Base-by-base conservation (phyloP, 768 basidiomycete genomes). In the Sarcodon sp. region DNA sequence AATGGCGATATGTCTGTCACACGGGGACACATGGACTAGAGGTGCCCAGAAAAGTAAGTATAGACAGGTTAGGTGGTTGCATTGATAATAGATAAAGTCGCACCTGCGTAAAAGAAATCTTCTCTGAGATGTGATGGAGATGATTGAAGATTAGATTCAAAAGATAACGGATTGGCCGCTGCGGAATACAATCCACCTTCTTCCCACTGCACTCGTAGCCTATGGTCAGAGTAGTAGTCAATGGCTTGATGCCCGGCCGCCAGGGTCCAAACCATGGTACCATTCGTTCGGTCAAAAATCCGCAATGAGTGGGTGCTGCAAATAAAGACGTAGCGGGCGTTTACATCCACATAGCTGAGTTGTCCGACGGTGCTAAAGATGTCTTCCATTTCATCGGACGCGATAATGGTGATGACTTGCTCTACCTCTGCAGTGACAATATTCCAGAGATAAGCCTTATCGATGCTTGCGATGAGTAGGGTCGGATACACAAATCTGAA, bases 401-500 rank as follows among this genome's bases (percentile, higher is more conserved):
- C 6, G 3, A 68, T 66, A 32, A 66, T 60, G 3, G 64, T 51
- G 33, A 84, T 67, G 6, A 67, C 69, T 57, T 80, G 73, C 1
- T 75, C 57, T 11, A 78, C 53, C 16, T 61, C 52, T 0, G 72
- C 75, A 0, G 73, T 70, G 2, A 69, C 68, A 18, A 87, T 65
- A 53, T 89, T 76, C 72, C 76, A 87, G 2, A 87, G 49, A 51
- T 71, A 83, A 0, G 77, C 77, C 34, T 59, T 60, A 13, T 63
- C 57, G 12, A 51, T 31, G 1, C 70, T 66, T 0, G 72, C 71
- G 3, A 76, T 73, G 2, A 83, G 62, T 6, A 89, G 64, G 9
- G 70, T 75, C 1, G 85, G 85, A 57, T 80, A 81, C 7, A 77
- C 77, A 50, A 85, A 75, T 12, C 83, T 74, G 61, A 74, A 87